Conservation (phyloP, 257 asterid species). For the Eucommia ulmoides region DNA sequence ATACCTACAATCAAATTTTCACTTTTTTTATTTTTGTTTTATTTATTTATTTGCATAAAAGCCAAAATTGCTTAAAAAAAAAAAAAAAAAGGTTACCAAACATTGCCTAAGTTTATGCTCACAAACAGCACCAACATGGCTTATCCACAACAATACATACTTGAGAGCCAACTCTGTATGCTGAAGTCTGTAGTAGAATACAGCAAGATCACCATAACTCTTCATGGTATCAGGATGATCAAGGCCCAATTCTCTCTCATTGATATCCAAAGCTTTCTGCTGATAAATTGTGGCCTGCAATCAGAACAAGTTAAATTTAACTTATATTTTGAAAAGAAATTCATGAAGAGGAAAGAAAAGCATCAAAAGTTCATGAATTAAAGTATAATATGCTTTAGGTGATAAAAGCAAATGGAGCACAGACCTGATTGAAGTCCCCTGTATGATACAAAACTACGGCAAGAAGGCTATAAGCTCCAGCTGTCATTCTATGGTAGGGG, state of each 20-base stretch:
- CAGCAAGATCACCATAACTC: conserved; percentile 96
- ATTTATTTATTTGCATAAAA: too few relatives aligned
- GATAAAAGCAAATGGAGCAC: too few relatives aligned
- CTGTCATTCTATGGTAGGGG: conserved; percentile 91
- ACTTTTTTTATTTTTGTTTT: too few relatives aligned
- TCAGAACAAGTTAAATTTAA: conserved; percentile 9
- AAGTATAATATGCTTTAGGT: too few relatives aligned
- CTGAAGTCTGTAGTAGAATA: conserved; percentile 86
- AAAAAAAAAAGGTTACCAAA: too few relatives aligned
- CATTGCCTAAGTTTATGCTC: too few relatives aligned
- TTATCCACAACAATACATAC: conserved; percentile 45
- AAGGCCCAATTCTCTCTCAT: conserved; percentile 83
- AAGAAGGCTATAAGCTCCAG: conserved; percentile 96
- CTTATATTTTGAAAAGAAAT: background rate
- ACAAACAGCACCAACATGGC: too few relatives aligned
- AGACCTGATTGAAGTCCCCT: conserved; percentile 92
- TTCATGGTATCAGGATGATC: conserved; percentile 98
- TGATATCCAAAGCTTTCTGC: conserved; percentile 90
- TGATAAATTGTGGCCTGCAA: conserved; percentile 87
- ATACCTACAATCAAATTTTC: too few relatives aligned
- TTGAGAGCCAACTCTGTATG: conserved; percentile 92
- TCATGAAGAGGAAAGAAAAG: too few relatives aligned
- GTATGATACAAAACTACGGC: conserved; percentile 95
- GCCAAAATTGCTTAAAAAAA: too few relatives aligned
- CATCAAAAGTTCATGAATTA: too few relatives aligned